Base-by-base conservation (phyloP, 257 asterid species). In the Plantago ovata region DNA sequence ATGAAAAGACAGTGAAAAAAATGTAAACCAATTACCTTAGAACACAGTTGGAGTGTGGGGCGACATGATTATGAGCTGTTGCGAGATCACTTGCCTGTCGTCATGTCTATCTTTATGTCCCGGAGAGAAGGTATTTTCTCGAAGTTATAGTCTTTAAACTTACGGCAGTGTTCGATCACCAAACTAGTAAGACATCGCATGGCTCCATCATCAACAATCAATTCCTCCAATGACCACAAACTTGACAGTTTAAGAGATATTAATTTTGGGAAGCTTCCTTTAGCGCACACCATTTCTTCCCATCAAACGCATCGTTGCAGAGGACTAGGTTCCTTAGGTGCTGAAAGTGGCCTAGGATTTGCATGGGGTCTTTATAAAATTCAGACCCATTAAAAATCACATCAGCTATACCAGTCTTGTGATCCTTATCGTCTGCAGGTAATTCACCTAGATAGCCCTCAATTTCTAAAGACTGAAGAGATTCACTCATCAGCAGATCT, bases 291-390 rank as follows among this genome's bases (percentile, higher is more conserved):
- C 67, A 53, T 16, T 45, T 1, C 10, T 32, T 10, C 7, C 67
- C 76, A 0, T 0, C n/a, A 38, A 61, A 74, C 10, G 83, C 79
- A 46, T 66, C 58, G 1, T 65, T 41, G 46, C 62, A 61, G 19
- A 74, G 55, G 13, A 54, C 63, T 2, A 78, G 72, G 52, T 56
- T 58, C 59, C 38, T 45, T 21, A 78, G 62, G 14, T 56, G 18
- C 0, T 64, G 65, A 33, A 74, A 64, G 47, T 32, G 47, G 20
- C 61, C 72, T 12, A 78, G 50, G 7, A 58, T 56, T 21, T 60
- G 36, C 78, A 71, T 68, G 7, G 80, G 78, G 50, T 78, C 74
- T 21, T 68, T 56, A 1, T 3, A 15, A 15, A 78, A 60, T 41
- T 60, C 45, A 18, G 72, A 41, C 11, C 56, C 58, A 22, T 2